Evolutionary conservation across 2,329 filamentous ascomycete genomes (phyloP).

Genomic region (Epichloe aotearoae): DNA sequence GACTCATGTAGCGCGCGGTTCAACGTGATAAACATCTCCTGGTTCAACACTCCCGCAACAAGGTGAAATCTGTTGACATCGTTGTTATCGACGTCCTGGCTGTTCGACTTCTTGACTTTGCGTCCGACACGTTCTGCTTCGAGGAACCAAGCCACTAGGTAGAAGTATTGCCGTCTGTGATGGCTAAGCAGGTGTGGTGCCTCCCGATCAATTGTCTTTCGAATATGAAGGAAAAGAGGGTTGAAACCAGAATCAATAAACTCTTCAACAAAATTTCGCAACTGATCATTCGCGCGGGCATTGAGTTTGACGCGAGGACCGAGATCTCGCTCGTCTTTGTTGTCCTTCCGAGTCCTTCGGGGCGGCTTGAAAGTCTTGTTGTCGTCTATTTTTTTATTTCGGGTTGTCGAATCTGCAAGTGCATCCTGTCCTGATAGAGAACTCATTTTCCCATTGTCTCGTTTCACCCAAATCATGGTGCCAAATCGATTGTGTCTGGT

Average conservation of each 20-base stretch:
- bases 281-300: slow-evolving; percentile 56
- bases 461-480: slow-evolving; percentile 93
- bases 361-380: slow-evolving; percentile 85
- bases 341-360: slow-evolving; percentile 45
- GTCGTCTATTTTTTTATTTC: slow-evolving; percentile 78
- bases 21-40: slow-evolving; percentile 85
- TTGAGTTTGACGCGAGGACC: slow-evolving; percentile 60
- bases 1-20: slow-evolving; percentile 70
- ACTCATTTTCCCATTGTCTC: slow-evolving; percentile 70
- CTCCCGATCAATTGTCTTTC: slow-evolving; percentile 83
- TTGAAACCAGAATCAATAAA: slow-evolving; percentile 96
- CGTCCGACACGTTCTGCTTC: slow-evolving; percentile 68
- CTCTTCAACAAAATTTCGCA: slow-evolving; percentile 76
- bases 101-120: slow-evolving; percentile 39
- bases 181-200: slow-evolving; percentile 65
- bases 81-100: slow-evolving; percentile 28
- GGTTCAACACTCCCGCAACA: slow-evolving; percentile 79
- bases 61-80: slow-evolving; percentile 69
- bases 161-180: slow-evolving; percentile 80
- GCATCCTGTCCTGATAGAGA: slow-evolving; percentile 83
- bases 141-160: slow-evolving; percentile 84
- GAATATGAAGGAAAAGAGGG: slow-evolving; percentile 70
- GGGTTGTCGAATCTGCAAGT: slow-evolving; percentile 56
- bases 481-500: slow-evolving; percentile 89
- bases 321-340: slow-evolving; percentile 59